Evolutionary conservation across 1,284 basidiomycete species (phyloP), one percentile per base, ranked within the genome.

Genomic region (Leccinum pachyderme): DNA sequence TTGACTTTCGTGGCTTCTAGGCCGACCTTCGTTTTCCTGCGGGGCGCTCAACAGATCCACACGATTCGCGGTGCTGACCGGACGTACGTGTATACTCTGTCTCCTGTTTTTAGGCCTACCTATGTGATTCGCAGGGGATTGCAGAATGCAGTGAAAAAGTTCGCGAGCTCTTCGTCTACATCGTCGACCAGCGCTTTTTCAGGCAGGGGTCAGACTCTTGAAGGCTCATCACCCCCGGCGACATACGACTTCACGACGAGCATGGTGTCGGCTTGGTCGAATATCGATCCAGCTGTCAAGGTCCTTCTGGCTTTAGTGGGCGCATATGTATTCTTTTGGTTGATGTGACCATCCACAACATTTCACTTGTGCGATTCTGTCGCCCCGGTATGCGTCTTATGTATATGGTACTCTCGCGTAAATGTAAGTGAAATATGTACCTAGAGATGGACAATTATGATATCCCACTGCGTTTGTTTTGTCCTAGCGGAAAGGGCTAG

Each of bases 21-120:
- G 89, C 89, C 89, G 4, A 90, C 89, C 0, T 91, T 91, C 61
- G 67, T 91, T 33, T 90, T 91, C 66, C 64, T 91, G 58, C 84
- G 82, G 63, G 86, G 87, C n/a, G 74, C 71, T 33, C 76, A 73
- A 4, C 82, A 89, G 65, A 78, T 91, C 13, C 85, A 88, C 61
- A 77, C 79, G 71, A 80, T 91, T 29, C 78, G 77, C 53, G 89
- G 89, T 12, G 88, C 88, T 7, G 75, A 91, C 66, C 79, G 70
- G 67, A 67, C 66, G 87, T 91, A 65, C 57, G 83, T 72, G 37
- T 28, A 28, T 3, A 45, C 7, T 25, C 31, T 51, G 45, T 2
- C 29, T 33, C 28, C 18, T 18, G 12, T 5, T 35, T 46, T 29
- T 13, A 31, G 35, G 24, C 5, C 56, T 64, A n/a, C 43, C 56